Base-by-base conservation (phyloP, 148 eudicot genomes). In the Cornus controversa region DNA sequence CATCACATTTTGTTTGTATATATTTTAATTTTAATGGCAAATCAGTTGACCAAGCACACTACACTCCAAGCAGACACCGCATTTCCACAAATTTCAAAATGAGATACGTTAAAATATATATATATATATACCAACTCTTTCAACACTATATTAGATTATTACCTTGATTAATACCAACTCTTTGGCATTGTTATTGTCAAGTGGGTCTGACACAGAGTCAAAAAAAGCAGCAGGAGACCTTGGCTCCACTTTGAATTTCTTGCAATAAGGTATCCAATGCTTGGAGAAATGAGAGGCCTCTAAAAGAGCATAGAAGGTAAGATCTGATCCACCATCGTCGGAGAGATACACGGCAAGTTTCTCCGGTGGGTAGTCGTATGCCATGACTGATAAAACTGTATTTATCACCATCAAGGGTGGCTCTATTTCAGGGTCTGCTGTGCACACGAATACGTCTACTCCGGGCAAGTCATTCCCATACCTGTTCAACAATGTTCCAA, bases 191-290 rank as follows among this genome's bases (percentile, higher is more conserved):
- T 50, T 28, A 28, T 67, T 37, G 71, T 72, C 76, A 16, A 10
- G 6, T 47, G 80, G 67, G 11, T 70, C 70, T 71, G 80, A 68
- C 66, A 47, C 45, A 8, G 90, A 77, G 34, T 18, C 20, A 28
- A 94, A 92, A 83, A 92, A 87, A 69, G 97, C 97, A 6, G 82
- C 83, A 16, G 97, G 94, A 1, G 93, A 90, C 73, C 87, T 81
- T n/a, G 97, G 93, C 63, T 92, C 92, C 23, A 90, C 81, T 3
- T 85, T 74, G 66, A 78, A 92, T 57, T 77, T 88, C 78, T 86
- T 85, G 80, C 94, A 94, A 62, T 77, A 94, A 4, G 97, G 98
- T 63, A 94, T 68, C 98, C 98, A 94, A 75, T 67, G 70, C 76
- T 79, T 80, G n/a, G 91, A 66, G 71, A 94, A 92, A 0, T 23